Base-by-base conservation (phyloP, 1,284 basidiomycete species). In the Inonotus hispidus region DNA sequence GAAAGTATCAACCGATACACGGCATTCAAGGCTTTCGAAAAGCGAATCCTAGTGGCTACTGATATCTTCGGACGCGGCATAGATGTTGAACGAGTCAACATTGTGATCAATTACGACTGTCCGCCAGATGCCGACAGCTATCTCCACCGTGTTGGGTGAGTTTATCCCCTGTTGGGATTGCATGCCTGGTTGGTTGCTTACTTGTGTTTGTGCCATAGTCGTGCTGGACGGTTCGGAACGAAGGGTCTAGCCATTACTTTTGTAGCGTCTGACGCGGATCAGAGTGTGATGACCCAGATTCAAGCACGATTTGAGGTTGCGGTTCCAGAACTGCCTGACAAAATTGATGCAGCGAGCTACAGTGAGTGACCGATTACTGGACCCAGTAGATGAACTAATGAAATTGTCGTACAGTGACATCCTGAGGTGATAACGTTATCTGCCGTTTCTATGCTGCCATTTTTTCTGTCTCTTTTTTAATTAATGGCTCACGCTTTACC, bases 171-270 rank as follows among this genome's bases (percentile, higher is more conserved):
- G 4, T 21, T 21, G 46, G 4, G 13, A 19, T 49, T 4, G 21
- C 27, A 25, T 52, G n/a, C 19, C 16, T n/a, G 21, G 10, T 14
- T 14, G 11, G 23, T 60, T 41, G 47, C 10, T 52, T 38, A 52
- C 21, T 29, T 6, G 16, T 52, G 27, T 6, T 14, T 25, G 23
- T 29, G 14, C 39, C 37, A 21, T 23, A 90, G 89, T 68, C 95
- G 97, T 82, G 97, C 97, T 66, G 97, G 97, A 68, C 93, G 97
- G 69, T 99, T 99, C 76, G 97, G 97, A 67, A 99, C 97, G 50
- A 99, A 99, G 77, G 97, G 97, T 84, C 85, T 99, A 43, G 95
- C 95, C n/a, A 95, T 99, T 74, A 96, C 95, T 10, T 99, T 97
- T 73, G 93, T 98, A 53, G 88, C 94, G 3, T 91, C 87, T 29